A percentile compares a stretch with the other conserved stretches of the same genome.
Evolutionary conservation across 106 monocot genomes (phyloP).

Genomic region (Dendrobium officinale): DNA sequence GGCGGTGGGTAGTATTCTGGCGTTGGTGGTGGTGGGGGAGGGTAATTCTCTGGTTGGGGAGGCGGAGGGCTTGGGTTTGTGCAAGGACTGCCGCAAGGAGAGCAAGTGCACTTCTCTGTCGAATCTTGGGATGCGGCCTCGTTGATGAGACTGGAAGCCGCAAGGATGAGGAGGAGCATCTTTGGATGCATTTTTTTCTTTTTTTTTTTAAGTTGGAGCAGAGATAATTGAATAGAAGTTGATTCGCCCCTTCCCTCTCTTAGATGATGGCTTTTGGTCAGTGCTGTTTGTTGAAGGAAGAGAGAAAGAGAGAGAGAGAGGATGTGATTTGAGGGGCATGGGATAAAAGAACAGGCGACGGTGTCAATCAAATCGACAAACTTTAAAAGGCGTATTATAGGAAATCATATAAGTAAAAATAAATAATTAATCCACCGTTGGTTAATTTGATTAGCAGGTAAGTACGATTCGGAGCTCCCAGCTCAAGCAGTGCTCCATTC

Average conservation of each 20-base stretch:
- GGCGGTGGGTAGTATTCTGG: not conserved
- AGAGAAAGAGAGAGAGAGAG: not conserved
- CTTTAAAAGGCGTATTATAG: no score
- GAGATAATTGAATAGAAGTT: not conserved
- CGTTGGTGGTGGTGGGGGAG: not conserved
- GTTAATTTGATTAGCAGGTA: no score
- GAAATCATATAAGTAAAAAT: no score
- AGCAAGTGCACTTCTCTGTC: constrained; percentile 8
- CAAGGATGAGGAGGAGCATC: not conserved
- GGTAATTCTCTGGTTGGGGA: not conserved
- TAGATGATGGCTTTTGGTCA: not conserved
- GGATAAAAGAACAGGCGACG: no score
- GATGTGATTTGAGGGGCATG: no score
- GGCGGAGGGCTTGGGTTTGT: not conserved
- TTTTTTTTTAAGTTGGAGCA: not conserved
- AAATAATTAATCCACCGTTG: no score
- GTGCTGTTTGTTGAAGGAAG: not conserved
- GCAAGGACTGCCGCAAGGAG: constrained; percentile 6
- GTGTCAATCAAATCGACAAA: no score
- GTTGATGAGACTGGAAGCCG: not conserved
- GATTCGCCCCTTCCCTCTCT: not conserved
- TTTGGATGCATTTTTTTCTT: not conserved
- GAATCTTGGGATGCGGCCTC: not conserved
- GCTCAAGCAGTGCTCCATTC: no score
- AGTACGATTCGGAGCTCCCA: no score